phyloP scores from a whole-genome alignment of 1,284 basidiomycete species.

The Apiotrichum akiyoshidainum region DNA sequence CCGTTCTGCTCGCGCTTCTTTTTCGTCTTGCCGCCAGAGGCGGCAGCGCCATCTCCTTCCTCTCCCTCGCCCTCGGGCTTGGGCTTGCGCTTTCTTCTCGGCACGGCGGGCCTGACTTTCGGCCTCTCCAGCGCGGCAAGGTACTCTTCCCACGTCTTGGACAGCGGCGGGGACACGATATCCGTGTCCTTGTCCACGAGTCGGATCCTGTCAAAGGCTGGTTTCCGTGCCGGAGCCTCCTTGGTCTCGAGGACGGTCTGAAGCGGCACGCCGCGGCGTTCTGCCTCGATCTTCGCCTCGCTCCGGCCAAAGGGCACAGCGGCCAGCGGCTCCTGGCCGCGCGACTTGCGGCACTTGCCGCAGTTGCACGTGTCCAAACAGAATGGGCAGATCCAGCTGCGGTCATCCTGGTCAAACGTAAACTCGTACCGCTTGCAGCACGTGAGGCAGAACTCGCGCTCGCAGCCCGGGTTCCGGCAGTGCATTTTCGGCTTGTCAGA shows the following conservation, averaged over 20 bases:
- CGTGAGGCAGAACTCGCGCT: slow-evolving; percentile 34
- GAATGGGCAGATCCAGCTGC: slow-evolving; percentile 45
- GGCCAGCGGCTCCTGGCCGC: background rate
- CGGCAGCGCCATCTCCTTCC: too few species aligned
- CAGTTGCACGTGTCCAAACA: slow-evolving; percentile 28
- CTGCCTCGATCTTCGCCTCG: background rate
- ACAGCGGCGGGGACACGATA: slow-evolving; percentile 28
- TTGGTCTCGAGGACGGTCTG: slow-evolving; percentile 30
- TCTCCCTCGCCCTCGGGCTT: too few species aligned
- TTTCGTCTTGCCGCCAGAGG: too few species aligned
- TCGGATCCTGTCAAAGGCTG: slow-evolving; percentile 36
- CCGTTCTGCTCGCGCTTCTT: background rate
- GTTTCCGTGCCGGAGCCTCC: slow-evolving; percentile 1
- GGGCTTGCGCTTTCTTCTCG: background rate
- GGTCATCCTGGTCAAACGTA: slow-evolving; percentile 41
- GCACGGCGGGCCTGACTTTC: too few species aligned
- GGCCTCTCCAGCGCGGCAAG: slow-evolving; percentile 7
- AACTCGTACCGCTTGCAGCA: slow-evolving; percentile 47
- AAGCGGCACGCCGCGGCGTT: slow-evolving; percentile 23
- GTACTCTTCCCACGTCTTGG: slow-evolving; percentile 18
- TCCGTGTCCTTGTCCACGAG: slow-evolving; percentile 34
- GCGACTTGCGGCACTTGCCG: background rate
- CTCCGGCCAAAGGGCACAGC: background rate
- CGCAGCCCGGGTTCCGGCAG: slow-evolving; percentile 41
- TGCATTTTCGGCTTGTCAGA: slow-evolving; percentile 44